Percentiles rank a stretch among this genome's conserved stretches.
Evolutionary conservation across 257 asterid genomes (phyloP).

Genomic region (Solanum bulbocastanum): DNA sequence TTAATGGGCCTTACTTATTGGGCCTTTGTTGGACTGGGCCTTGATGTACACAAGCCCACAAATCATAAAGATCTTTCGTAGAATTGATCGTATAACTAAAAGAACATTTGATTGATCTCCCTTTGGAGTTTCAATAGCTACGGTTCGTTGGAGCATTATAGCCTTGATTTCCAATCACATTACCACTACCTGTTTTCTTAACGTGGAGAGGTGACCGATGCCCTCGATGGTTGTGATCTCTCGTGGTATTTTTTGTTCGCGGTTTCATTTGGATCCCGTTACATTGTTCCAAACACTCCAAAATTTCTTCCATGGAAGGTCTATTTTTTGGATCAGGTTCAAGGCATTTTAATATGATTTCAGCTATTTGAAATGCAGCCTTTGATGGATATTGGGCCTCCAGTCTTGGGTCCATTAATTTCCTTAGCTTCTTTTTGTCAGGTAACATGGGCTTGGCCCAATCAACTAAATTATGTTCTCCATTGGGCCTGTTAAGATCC

Average conservation of each 20-base stretch:
- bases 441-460: slow-evolving; percentile 71
- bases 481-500: slow-evolving; percentile 51
- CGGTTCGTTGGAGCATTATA: neutral
- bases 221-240: neutral
- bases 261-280: slow-evolving; percentile 16
- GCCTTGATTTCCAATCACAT: neutral
- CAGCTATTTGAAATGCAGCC: slow-evolving; percentile 27
- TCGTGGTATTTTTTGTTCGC: slow-evolving; percentile 11
- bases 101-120: neutral
- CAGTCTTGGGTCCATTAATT: slow-evolving; percentile 56
- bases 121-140: slow-evolving; percentile 10
- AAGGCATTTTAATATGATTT: slow-evolving; percentile 41
- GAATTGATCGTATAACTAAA: neutral
- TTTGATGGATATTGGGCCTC: slow-evolving; percentile 48
- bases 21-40: neutral
- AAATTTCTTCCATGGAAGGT: slow-evolving; percentile 52
- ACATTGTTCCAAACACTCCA: slow-evolving; percentile 28
- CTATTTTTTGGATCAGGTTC: slow-evolving; percentile 61
- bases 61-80: neutral
- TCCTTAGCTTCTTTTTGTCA: slow-evolving; percentile 46
- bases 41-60: neutral
- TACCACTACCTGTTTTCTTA: slow-evolving; percentile 11
- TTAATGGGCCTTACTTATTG: neutral
- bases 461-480: slow-evolving; percentile 45
- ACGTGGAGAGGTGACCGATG: slow-evolving; percentile 12